Percentiles rank a stretch among this genome's conserved stretches.
These are phyloP conservation scores for Solanum sparsipilum DNA, from an alignment of 257 asterid genomes.

Conservation along the genomic window DNA sequence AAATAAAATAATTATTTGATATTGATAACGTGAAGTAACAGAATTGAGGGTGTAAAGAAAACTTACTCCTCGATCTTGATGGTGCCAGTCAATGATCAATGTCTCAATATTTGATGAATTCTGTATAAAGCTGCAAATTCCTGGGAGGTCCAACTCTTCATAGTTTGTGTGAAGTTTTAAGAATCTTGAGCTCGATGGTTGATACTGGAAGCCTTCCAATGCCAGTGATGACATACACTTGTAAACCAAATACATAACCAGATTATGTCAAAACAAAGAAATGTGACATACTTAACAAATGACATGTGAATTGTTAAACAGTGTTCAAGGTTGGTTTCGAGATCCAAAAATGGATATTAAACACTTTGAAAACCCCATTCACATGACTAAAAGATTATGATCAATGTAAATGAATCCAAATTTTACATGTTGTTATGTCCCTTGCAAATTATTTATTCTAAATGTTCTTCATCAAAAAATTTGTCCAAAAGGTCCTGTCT, in stretches of 20 bases:
- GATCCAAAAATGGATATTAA: not conserved
- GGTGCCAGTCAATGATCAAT: not conserved
- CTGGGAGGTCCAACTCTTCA: not conserved
- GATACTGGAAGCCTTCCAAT: not conserved
- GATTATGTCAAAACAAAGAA: not conserved
- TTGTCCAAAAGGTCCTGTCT: not conserved
- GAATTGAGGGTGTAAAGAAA: not conserved
- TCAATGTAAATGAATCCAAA: not conserved
- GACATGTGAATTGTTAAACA: not conserved
- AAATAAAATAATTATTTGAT: not conserved
- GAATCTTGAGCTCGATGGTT: not conserved
- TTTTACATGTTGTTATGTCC: not conserved
- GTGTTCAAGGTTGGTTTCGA: not conserved
- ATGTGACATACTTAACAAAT: not conserved
- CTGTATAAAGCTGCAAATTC: not conserved
- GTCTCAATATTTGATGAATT: not conserved
- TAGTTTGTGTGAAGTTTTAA: not conserved
- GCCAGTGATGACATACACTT: not conserved
- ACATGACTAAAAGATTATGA: not conserved
- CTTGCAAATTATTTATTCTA: not conserved
- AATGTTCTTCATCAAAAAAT: not conserved
- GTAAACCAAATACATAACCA: not conserved
- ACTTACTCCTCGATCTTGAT: not conserved
- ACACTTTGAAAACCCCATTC: not conserved
- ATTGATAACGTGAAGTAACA: not conserved